Evolutionary conservation across 2,329 filamentous ascomycete species (phyloP), one percentile per base, ranked within the genome.

Genomic region (Aureobasidium vineae): DNA sequence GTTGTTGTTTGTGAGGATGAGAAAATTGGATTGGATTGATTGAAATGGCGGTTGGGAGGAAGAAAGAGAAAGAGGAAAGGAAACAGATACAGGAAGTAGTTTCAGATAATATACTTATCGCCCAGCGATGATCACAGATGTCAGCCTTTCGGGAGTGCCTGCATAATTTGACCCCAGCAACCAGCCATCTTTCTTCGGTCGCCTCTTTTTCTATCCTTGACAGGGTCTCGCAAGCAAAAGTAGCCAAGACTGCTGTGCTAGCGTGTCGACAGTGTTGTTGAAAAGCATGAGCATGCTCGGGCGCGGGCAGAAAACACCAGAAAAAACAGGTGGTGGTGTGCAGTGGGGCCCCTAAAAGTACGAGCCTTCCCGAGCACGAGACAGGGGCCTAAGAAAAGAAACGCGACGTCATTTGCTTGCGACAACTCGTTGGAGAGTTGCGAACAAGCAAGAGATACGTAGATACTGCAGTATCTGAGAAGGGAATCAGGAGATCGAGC

Each of bases 111-210:
- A 63, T 63, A 63, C 59, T 63, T 52, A 52, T 40, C 45, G 38
- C 45, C 33, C 45, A 50, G 59, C 23, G 59, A 63, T 41, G 59
- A 63, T 63, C 59, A 38, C 19, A 49, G 33, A 40, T 52, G 59
- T 63, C 45, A 63, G 45, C 43, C 57, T 47, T 28, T 63, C 59
- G 59, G 59, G 45, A 38, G 59, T 63, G 28, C 59, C 59, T 63
- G 59, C 59, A 63, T 63, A 52, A 63, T 52, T 45, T 63, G 28
- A 28, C 59, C 59, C 59, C 33, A 41, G 59, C 59, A 63, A 63
- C 59, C 59, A 63, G 59, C 59, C 59, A 50, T 63, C 23, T 52
- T 52, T 31, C 21, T 19, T 52, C 15, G 54, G 54, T 33, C 54
- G 54, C 40, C 59, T 52, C 45, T 26, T 26, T 63, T 63, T 63